Conservation (phyloP, 441 rosid species). For the Brassica hybrid region DNA sequence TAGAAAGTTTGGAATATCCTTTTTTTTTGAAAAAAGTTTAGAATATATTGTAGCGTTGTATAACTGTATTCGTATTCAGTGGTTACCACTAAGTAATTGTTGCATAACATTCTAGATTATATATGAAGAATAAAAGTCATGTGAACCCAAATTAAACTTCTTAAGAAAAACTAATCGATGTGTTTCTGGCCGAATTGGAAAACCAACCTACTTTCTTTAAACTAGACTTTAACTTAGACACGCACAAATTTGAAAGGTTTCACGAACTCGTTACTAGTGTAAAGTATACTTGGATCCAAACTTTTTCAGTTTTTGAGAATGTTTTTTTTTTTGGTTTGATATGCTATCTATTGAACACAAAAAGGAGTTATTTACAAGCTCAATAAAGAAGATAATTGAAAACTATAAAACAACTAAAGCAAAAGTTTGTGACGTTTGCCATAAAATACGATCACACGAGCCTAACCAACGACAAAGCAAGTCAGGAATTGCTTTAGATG, state of each 20-base stretch:
- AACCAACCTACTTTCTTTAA: not conserved
- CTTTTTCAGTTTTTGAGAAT: conserved; percentile 7
- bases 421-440: conserved; percentile 1
- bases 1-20: not conserved
- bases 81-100: not conserved
- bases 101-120: not conserved
- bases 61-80: not conserved
- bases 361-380: conserved; percentile 4
- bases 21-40: not conserved
- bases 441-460: not conserved
- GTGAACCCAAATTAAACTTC: not conserved
- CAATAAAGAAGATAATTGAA: not conserved
- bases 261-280: not conserved
- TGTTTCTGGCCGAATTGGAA: not conserved
- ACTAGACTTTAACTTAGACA: not conserved
- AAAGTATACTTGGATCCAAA: not conserved
- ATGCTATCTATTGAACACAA: not conserved
- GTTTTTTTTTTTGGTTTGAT: conserved; percentile 1
- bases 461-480: not conserved
- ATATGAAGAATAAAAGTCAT: not conserved
- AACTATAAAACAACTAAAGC: not conserved
- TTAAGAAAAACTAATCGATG: not conserved
- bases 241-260: not conserved
- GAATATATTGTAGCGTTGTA: not conserved
- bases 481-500: not conserved